Percentiles rank a stretch among this genome's conserved stretches.
Conservation (phyloP, 352 stramenopile genomes). For the Phytopythium kandeliae region DNA sequence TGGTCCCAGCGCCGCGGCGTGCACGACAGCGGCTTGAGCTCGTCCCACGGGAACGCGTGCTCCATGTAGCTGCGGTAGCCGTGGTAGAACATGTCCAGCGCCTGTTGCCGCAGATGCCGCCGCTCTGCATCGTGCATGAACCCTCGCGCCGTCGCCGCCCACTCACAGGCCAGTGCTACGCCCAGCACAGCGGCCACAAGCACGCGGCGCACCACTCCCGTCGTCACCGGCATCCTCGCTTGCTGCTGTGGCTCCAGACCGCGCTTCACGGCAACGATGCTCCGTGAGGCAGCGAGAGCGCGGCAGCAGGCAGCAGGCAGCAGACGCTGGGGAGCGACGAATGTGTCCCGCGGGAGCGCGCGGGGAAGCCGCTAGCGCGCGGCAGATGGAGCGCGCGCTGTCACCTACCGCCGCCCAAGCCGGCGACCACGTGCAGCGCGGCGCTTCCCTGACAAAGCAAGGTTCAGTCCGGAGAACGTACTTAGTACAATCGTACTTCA, state of each 20-base stretch:
- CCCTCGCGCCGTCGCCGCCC: conserved; percentile 6
- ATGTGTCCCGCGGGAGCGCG: too few species aligned
- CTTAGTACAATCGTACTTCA: not conserved
- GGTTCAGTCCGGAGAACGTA: too few species aligned
- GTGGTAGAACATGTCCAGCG: conserved; percentile 88
- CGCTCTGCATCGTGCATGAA: conserved; percentile 71
- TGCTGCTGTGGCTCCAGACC: too few species aligned
- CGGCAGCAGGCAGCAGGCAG: too few species aligned
- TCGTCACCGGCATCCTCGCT: not conserved
- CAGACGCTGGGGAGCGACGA: too few species aligned
- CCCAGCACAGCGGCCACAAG: conserved; percentile 12
- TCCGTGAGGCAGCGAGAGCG: too few species aligned
- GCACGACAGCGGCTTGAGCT: conserved; percentile 83
- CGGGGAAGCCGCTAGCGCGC: too few species aligned
- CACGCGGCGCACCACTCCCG: conserved; percentile 7
- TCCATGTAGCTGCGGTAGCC: conserved; percentile 85
- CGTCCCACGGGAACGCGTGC: conserved; percentile 84
- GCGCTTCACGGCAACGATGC: too few species aligned
- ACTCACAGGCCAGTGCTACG: not conserved
- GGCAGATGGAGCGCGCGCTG: too few species aligned
- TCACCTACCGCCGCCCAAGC: too few species aligned
- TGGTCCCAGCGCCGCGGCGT: conserved; percentile 70
- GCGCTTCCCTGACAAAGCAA: too few species aligned
- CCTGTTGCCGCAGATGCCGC: conserved; percentile 61
- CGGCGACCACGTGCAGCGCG: too few species aligned